phyloP scores from a whole-genome alignment of 2,329 filamentous ascomycete species.

The Phialophora chinensis region DNA sequence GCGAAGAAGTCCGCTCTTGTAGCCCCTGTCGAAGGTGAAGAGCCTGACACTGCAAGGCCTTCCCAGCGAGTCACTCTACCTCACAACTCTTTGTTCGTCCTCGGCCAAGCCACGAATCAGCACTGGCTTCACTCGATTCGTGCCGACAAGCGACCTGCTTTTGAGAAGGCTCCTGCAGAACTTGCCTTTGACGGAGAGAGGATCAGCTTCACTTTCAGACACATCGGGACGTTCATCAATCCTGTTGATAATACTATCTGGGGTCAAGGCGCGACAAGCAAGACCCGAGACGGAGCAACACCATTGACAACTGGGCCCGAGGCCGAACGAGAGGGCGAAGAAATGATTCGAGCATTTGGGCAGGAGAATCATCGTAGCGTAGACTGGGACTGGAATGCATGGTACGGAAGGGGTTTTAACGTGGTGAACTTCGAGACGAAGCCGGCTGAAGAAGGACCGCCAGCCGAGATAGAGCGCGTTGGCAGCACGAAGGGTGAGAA shows the following conservation, averaged over 20 bases:
- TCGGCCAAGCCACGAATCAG: slow-evolving; percentile 81
- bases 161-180: slow-evolving; percentile 73
- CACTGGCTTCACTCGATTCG: slow-evolving; percentile 92
- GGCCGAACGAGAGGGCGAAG: slow-evolving; percentile 63
- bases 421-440: slow-evolving; percentile 62
- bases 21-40: slow-evolving; percentile 20
- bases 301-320: slow-evolving; percentile 73
- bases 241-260: slow-evolving; percentile 72
- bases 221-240: slow-evolving; percentile 84
- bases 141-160: slow-evolving; percentile 74
- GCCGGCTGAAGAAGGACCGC: slow-evolving; percentile 6
- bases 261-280: slow-evolving; percentile 85
- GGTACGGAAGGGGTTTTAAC: slow-evolving; percentile 83
- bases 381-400: slow-evolving; percentile 73
- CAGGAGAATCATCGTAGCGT: slow-evolving; percentile 80
- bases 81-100: slow-evolving; percentile 85
- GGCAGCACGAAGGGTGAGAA: slow-evolving; percentile 10
- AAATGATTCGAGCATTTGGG: slow-evolving; percentile 79
- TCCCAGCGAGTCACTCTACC: slow-evolving; percentile 75
- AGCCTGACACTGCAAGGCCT: slow-evolving; percentile 50
- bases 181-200: slow-evolving; percentile 74
- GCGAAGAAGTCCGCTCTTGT: slow-evolving; percentile 69
- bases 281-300: slow-evolving; percentile 65
- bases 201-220: slow-evolving; percentile 89
- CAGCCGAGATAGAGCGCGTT: not conserved